Base-by-base conservation (phyloP, 352 stramenopile species). In the Phytophthora ramorum region DNA sequence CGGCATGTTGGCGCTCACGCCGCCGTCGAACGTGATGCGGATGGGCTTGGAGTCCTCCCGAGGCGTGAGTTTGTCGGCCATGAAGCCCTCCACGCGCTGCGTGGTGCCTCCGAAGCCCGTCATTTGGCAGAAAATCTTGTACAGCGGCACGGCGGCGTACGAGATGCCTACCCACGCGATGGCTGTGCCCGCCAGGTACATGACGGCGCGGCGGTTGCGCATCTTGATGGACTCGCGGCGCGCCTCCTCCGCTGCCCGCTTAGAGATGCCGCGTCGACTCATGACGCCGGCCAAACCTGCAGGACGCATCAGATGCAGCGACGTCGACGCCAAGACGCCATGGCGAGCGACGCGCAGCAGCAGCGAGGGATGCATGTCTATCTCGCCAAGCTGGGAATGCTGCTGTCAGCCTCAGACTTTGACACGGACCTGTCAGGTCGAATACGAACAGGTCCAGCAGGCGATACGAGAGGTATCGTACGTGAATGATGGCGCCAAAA, bases 41-140 rank as follows among this genome's bases (percentile, higher is more conserved):
- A 99, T 98, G 2, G 98, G 87, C 40, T 89, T 85, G 20, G 91
- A 85, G 68, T 98, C 90, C 17, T 96, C 86, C 0, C 98, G 86
- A 3, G 97, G 96, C 47, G 87, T 97, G 32, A 99, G 83, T 55
- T 88, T 94, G 34, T 94, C 75, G 14, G 86, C 88, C 37, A 87
- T 81, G 38, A 93, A 83, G n/a, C 83, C 71, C 34, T 96, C 83
- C 1, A 71, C 76, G 50, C 91, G 79, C 62, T 93, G 91, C 17
- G 96, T 98, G 22, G 96, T 98, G 26, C 96, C 96, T 35, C 97
- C 97, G 76, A 98, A 99, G 34, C 97, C 97, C 17, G 97, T 99
- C 59, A 98, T 94, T 72, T 99, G 97, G 76, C 98, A 99, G 72
- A 99, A 99, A 34, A 98, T 96, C 75, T 99, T 99, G 85, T 99